Conservation (phyloP, 257 asterid genomes). For the Hygrophila difformis region DNA sequence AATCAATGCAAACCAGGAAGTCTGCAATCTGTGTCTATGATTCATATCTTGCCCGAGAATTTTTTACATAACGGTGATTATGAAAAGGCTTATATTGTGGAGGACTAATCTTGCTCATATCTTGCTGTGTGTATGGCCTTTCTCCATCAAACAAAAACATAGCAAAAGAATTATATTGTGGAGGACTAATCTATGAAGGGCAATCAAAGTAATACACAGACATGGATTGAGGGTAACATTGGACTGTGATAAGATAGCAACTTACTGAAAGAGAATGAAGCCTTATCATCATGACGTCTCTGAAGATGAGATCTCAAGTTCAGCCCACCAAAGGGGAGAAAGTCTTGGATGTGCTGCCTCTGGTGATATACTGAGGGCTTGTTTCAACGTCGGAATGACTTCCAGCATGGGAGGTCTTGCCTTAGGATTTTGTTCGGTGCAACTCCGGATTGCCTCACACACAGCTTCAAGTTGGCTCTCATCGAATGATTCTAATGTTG, state of each 20-base stretch:
- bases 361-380: slow-evolving; percentile 48
- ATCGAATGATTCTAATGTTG: slow-evolving; percentile 53
- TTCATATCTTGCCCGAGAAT: too few species aligned
- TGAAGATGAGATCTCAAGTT: slow-evolving; percentile 80
- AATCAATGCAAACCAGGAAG: too few species aligned
- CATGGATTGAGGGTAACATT: too few species aligned
- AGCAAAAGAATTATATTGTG: too few species aligned
- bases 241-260: too few species aligned
- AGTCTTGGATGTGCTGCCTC: slow-evolving; percentile 78
- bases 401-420: slow-evolving; percentile 68
- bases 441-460: slow-evolving; percentile 61
- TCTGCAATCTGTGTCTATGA: too few species aligned
- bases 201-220: background rate
- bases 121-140: too few species aligned
- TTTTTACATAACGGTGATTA: too few species aligned
- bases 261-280: too few species aligned
- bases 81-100: too few species aligned
- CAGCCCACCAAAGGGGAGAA: slow-evolving; percentile 99
- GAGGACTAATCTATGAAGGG: background rate
- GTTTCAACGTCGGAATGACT: slow-evolving; percentile 39
- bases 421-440: slow-evolving; percentile 47
- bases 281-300: slow-evolving; percentile 51
- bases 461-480: slow-evolving; percentile 47
- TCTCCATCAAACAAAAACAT: too few species aligned
- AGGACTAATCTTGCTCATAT: too few species aligned